Evolutionary conservation across 2,329 filamentous ascomycete genomes (phyloP).

Genomic region (Ilyonectria robusta): DNA sequence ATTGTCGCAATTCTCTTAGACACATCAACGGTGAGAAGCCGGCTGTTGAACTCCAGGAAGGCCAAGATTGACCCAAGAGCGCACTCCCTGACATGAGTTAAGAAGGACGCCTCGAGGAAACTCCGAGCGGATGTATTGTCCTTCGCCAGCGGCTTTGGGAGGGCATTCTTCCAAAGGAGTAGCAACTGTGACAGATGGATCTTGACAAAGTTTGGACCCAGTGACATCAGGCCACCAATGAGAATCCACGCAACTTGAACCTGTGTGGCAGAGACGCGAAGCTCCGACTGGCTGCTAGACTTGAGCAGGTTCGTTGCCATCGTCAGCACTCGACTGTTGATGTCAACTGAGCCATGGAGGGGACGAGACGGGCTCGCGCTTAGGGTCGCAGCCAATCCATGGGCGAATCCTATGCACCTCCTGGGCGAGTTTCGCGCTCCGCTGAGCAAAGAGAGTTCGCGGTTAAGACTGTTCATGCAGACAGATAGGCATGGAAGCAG

Average conservation of each 20-base stretch:
- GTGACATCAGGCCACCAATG: slow-evolving; percentile 95
- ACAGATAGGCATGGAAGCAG: slow-evolving; percentile 92
- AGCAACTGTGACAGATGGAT: slow-evolving; percentile 96
- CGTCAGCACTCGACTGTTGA: slow-evolving; percentile 91
- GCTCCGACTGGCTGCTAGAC: slow-evolving; percentile 89
- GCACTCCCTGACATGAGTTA: slow-evolving; percentile 95
- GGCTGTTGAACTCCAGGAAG: slow-evolving; percentile 94
- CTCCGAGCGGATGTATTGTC: slow-evolving; percentile 90
- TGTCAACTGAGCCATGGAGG: slow-evolving; percentile 93
- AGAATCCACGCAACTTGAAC: slow-evolving; percentile 98
- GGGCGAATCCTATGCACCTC: slow-evolving; percentile 90
- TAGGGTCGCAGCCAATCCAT: slow-evolving; percentile 90
- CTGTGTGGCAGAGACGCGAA: slow-evolving; percentile 92
- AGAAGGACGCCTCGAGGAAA: slow-evolving; percentile 89
- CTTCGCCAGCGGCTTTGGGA: slow-evolving; percentile 93
- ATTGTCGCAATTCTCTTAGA: slow-evolving; percentile 93
- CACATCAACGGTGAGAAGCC: slow-evolving; percentile 92
- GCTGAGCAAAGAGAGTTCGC: slow-evolving; percentile 85
- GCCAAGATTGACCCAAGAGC: slow-evolving; percentile 91
- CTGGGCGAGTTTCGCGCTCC: slow-evolving; percentile 84
- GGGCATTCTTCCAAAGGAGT: slow-evolving; percentile 95
- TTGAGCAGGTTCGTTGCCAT: slow-evolving; percentile 95
- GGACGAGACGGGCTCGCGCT: slow-evolving; percentile 91
- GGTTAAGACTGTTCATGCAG: slow-evolving; percentile 94
- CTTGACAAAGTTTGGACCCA: slow-evolving; percentile 98